phyloP scores from a whole-genome alignment of 345 rosid species.

The Arabis hirsuta region DNA sequence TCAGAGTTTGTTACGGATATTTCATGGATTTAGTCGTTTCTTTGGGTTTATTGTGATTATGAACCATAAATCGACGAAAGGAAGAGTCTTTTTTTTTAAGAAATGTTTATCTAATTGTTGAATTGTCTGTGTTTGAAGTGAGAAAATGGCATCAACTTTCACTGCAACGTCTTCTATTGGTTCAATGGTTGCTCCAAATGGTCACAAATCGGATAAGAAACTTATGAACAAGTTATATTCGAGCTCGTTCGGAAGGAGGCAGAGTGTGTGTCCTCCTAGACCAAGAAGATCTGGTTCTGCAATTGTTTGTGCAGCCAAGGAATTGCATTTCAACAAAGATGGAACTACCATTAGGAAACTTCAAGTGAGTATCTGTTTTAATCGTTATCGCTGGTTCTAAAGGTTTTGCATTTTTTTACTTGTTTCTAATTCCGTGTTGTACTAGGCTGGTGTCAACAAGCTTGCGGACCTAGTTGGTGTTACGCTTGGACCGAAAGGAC shows the following conservation, averaged over 20 bases:
- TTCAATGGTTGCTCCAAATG: constrained; percentile 65
- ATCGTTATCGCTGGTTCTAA: background rate
- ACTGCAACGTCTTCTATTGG: constrained; percentile 75
- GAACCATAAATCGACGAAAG: background rate
- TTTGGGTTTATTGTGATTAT: background rate
- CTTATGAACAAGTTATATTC: constrained; percentile 64
- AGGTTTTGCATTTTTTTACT: background rate
- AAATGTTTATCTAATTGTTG: constrained; percentile 24
- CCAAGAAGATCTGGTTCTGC: constrained; percentile 53
- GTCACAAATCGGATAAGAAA: constrained; percentile 58
- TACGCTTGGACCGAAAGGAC: constrained; percentile 94
- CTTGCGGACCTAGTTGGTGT: constrained; percentile 98
- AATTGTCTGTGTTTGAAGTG: constrained; percentile 32
- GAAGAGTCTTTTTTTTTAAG: background rate
- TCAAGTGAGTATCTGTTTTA: constrained; percentile 60
- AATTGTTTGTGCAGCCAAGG: constrained; percentile 84
- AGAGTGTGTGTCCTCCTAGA: constrained; percentile 50
- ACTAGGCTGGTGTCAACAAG: constrained; percentile 93
- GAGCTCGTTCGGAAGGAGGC: constrained; percentile 60
- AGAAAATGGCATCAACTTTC: constrained; percentile 77
- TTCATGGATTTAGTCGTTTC: background rate
- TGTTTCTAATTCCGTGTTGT: constrained; percentile 12
- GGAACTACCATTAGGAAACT: constrained; percentile 86
- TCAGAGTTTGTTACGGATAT: background rate
- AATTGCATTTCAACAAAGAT: constrained; percentile 92